phyloP scores from a whole-genome alignment of 2,329 filamentous ascomycete genomes.

The Orbilia ellipsospora region DNA sequence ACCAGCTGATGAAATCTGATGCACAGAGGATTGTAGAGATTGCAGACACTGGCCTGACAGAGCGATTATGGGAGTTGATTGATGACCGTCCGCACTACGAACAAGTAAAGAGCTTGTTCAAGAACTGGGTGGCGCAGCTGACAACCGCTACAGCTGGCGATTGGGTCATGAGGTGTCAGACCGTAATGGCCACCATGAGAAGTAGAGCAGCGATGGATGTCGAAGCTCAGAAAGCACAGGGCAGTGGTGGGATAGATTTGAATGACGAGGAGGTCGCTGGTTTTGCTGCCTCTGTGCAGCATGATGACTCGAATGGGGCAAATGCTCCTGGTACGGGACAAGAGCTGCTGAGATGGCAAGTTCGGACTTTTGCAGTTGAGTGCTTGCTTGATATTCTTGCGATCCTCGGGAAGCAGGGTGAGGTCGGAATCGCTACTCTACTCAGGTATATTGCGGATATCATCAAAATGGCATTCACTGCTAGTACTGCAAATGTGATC shows the following conservation, averaged over 20 bases:
- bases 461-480: conserved; percentile 95
- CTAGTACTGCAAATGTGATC: conserved; percentile 91
- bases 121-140: conserved; percentile 93
- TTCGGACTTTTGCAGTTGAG: conserved; percentile 90
- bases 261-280: conserved; percentile 97
- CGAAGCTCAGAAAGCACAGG: conserved; percentile 62
- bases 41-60: conserved; percentile 82
- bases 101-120: conserved; percentile 84
- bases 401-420: conserved; percentile 80
- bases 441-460: conserved; percentile 90
- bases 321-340: conserved; percentile 74
- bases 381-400: conserved; percentile 85
- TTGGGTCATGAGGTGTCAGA: conserved; percentile 93
- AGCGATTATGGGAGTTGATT: conserved; percentile 89
- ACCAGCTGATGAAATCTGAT: conserved; percentile 94
- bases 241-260: conserved; percentile 74
- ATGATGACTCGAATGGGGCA: conserved; percentile 72
- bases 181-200: conserved; percentile 83
- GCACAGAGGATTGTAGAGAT: conserved; percentile 82
- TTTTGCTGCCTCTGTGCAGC: conserved; percentile 72
- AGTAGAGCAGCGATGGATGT: conserved; percentile 69
- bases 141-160: conserved; percentile 79
- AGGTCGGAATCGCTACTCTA: conserved; percentile 81
- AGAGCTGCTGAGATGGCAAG: conserved; percentile 94
- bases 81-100: conserved; percentile 80